phyloP scores from a whole-genome alignment of 2,329 filamentous ascomycete species.

The Phaeoacremonium minimum region DNA sequence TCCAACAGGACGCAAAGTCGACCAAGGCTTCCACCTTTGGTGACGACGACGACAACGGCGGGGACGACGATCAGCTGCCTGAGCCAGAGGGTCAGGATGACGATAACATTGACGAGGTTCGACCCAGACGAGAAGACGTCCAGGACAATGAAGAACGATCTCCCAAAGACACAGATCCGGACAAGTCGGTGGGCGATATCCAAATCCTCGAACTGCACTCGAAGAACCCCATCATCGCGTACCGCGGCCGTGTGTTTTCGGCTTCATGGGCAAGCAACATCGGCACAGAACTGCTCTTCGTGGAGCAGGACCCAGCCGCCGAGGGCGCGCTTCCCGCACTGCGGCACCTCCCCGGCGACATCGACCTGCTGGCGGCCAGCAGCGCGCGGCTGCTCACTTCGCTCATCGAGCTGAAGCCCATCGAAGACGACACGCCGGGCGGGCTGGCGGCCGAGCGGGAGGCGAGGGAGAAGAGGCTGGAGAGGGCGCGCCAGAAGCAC shows the following conservation, averaged over 20 bases:
- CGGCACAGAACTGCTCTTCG: constrained; percentile 79
- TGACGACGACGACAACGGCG: constrained; percentile 10
- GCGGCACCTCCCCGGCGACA: constrained; percentile 49
- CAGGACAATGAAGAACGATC: constrained; percentile 8
- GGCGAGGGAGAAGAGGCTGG: constrained; percentile 15
- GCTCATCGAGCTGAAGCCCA: constrained; percentile 55
- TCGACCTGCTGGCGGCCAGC: constrained; percentile 70
- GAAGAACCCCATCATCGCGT: constrained; percentile 71
- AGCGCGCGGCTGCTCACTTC: constrained; percentile 66
- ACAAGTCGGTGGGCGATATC: constrained; percentile 37
- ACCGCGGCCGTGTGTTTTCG: constrained; percentile 72
- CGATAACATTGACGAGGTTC: constrained; percentile 12
- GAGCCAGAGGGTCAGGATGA: constrained; percentile 6
- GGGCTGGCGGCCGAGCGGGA: constrained; percentile 25
- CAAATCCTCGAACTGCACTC: constrained; percentile 84
- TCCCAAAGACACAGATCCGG: no score
- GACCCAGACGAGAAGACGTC: no score
- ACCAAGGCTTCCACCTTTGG: constrained; percentile 11
- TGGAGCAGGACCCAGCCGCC: constrained; percentile 32
- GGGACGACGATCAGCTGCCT: constrained; percentile 8
- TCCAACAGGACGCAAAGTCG: constrained; percentile 7
- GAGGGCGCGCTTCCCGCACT: constrained; percentile 36
- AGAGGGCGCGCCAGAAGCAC: constrained; percentile 31
- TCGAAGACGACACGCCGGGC: constrained; percentile 16
- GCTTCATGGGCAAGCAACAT: constrained; percentile 80